Percentiles rank a stretch among this genome's conserved stretches.
phyloP scores from a whole-genome alignment of 768 basidiomycete genomes.

The Rhizopogon vesiculosus region DNA sequence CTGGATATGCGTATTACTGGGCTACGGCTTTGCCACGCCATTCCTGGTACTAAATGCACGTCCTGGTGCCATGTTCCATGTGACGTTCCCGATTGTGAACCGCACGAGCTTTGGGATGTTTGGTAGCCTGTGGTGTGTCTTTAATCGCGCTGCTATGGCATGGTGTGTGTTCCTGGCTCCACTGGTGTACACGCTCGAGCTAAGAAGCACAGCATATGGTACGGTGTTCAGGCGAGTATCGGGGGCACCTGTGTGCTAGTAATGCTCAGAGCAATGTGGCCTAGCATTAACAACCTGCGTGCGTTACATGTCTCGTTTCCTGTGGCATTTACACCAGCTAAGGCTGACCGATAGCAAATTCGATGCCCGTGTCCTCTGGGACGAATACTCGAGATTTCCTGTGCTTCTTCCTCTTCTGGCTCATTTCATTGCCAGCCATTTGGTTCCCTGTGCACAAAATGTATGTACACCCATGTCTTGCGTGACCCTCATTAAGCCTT shows the following conservation, averaged over 20 bases:
- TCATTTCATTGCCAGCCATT: constrained; percentile 71
- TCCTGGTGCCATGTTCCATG: constrained; percentile 71
- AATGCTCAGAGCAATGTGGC: constrained; percentile 76
- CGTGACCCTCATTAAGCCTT: constrained; percentile 5
- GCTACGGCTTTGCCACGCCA: constrained; percentile 53
- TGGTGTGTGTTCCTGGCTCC: constrained; percentile 41
- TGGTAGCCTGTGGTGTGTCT: constrained; percentile 74
- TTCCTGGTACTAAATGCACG: constrained; percentile 77
- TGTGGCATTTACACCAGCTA: background rate
- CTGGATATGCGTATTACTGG: constrained; percentile 75
- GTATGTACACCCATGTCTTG: constrained; percentile 33
- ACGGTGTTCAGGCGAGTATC: constrained; percentile 76
- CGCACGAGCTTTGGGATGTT: constrained; percentile 77
- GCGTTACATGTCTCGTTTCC: constrained; percentile 17
- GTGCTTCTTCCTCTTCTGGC: constrained; percentile 86
- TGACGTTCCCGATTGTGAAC: constrained; percentile 73
- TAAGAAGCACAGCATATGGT: constrained; percentile 52
- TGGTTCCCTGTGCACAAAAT: constrained; percentile 83
- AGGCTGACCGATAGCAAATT: constrained; percentile 46
- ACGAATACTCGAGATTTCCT: constrained; percentile 70
- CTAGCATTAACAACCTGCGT: constrained; percentile 64
- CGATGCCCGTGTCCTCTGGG: constrained; percentile 64
- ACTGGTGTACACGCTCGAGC: constrained; percentile 4
- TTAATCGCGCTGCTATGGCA: constrained; percentile 69
- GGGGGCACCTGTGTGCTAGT: constrained; percentile 74